phyloP scores from a whole-genome alignment of 2,329 filamentous ascomycete species.

The Fusarium nelsonii region DNA sequence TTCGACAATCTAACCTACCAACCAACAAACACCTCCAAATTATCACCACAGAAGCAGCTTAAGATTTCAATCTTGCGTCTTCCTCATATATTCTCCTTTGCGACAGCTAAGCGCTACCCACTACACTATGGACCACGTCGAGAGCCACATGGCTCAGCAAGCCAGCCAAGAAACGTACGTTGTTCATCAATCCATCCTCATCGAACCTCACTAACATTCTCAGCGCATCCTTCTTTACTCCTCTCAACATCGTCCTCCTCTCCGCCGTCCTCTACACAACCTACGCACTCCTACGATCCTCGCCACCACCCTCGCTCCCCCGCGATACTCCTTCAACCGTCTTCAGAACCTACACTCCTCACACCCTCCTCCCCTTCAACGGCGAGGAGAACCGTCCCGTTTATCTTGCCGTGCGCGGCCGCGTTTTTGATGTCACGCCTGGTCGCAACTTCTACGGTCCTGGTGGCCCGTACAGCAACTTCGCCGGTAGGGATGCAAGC shows the following conservation, averaged over 20 bases:
- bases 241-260: conserved; percentile 72
- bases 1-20: background rate
- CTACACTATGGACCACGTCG: conserved; percentile 67
- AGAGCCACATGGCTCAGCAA: conserved; percentile 67
- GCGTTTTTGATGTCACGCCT: conserved; percentile 88
- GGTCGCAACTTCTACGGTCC: conserved; percentile 97
- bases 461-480: conserved; percentile 94
- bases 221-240: conserved; percentile 65
- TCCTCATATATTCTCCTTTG: background rate
- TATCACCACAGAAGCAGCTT: background rate
- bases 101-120: background rate
- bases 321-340: conserved; percentile 69
- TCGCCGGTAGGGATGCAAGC: conserved; percentile 91
- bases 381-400: conserved; percentile 80
- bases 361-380: conserved; percentile 86
- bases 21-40: conserved; percentile 11
- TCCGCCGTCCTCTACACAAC: conserved; percentile 68
- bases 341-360: conserved; percentile 79
- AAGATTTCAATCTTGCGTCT: background rate
- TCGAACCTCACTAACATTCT: background rate
- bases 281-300: conserved; percentile 67
- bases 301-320: conserved; percentile 61
- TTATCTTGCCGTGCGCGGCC: conserved; percentile 90
- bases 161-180: conserved; percentile 60
- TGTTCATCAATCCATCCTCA: background rate